phyloP scores from a whole-genome alignment of 1,139 yeast genomes.

The Diutina ranongensis region DNA sequence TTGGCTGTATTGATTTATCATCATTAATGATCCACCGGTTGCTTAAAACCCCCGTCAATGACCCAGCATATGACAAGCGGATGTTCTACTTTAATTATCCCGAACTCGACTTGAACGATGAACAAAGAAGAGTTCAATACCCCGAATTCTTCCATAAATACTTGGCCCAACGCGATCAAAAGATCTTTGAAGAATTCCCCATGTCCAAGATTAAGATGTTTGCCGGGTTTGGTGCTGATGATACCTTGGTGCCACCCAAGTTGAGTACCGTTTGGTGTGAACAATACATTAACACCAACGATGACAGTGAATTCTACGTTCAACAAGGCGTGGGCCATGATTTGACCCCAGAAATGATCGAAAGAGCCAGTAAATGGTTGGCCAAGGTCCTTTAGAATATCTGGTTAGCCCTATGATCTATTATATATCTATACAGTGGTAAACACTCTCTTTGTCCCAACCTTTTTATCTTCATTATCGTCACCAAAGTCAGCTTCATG shows the following conservation, averaged over 20 bases:
- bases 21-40: slow-evolving; percentile 32
- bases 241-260: slow-evolving; percentile 25
- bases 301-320: slow-evolving; percentile 15
- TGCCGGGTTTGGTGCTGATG: slow-evolving; percentile 28
- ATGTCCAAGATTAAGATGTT: slow-evolving; percentile 21
- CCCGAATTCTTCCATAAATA: slow-evolving; percentile 28
- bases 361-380: slow-evolving; percentile 24
- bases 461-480: slow-evolving; percentile 20
- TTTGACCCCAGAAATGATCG: slow-evolving; percentile 25
- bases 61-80: slow-evolving; percentile 16
- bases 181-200: slow-evolving; percentile 26
- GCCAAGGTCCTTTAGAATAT: slow-evolving; percentile 7
- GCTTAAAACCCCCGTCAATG: slow-evolving; percentile 10
- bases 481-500: slow-evolving; percentile 71
- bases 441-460: slow-evolving; percentile 3
- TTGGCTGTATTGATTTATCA: slow-evolving; percentile 35
- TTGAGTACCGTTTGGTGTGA: slow-evolving; percentile 26
- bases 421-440: neutral
- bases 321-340: slow-evolving; percentile 28
- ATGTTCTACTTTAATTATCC: slow-evolving; percentile 23
- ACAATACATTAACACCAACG: slow-evolving; percentile 19
- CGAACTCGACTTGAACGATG: slow-evolving; percentile 22
- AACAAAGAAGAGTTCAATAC: slow-evolving; percentile 17
- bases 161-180: slow-evolving; percentile 19
- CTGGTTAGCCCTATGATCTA: too few species aligned